A percentile compares a stretch with the other conserved stretches of the same genome.
Evolutionary conservation across 2,329 filamentous ascomycete genomes (phyloP).

Genomic region (Arthrobotrys sphaeroides): DNA sequence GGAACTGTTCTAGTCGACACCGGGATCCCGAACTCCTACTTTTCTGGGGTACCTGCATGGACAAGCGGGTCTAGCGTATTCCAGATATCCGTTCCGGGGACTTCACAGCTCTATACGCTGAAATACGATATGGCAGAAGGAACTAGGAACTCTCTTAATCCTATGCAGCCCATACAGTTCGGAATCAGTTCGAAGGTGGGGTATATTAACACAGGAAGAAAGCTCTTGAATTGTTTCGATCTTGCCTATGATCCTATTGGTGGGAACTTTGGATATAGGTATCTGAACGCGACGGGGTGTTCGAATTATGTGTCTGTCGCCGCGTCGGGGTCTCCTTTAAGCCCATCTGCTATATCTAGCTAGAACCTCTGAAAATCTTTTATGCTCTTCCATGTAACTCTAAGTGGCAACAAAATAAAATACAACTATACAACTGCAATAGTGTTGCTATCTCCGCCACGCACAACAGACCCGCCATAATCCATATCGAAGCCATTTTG

Average conservation of each 20-base stretch:
- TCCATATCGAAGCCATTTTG: too few relatives aligned
- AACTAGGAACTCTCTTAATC: neutral
- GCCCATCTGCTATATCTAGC: neutral
- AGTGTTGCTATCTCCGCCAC: too few relatives aligned
- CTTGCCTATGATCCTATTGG: conserved; percentile 36
- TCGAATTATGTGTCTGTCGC: conserved; percentile 9
- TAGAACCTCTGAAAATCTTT: too few relatives aligned
- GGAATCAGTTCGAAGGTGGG: conserved; percentile 18
- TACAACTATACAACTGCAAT: too few relatives aligned
- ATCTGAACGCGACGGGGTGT: conserved; percentile 3
- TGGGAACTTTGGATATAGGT: conserved; percentile 38
- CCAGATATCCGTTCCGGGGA: conserved; percentile 20
- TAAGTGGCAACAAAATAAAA: too few relatives aligned
- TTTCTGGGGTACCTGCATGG: neutral
- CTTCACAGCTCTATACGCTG: conserved; percentile 6
- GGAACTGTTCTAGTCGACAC: conserved; percentile 42
- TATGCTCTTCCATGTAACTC: too few relatives aligned
- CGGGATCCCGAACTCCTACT: conserved; percentile 33
- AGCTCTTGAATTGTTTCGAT: conserved; percentile 45
- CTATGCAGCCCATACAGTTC: conserved; percentile 39
- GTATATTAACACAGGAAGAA: conserved; percentile 40
- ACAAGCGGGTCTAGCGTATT: neutral
- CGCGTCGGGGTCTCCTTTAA: too few relatives aligned
- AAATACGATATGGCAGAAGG: conserved; percentile 22
- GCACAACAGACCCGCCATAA: too few relatives aligned